These are phyloP conservation scores for Dichomitus squalens DNA, from an alignment of 1,284 basidiomycete genomes.

Conservation along the genomic window DNA sequence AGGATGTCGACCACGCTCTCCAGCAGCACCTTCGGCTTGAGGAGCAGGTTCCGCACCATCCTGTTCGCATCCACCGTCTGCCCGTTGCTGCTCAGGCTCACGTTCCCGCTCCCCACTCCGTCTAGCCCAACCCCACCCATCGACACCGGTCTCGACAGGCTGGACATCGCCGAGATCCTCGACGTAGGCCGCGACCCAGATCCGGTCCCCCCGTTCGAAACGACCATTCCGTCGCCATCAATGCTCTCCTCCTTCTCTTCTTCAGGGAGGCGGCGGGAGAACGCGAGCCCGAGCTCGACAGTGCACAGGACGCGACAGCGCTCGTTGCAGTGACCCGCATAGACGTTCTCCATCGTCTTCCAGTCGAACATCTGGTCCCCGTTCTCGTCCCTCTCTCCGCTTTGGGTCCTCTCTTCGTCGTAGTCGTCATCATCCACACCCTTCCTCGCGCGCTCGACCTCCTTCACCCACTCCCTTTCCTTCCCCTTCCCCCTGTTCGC, in stretches of 20 bases:
- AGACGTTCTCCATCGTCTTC: slow-evolving; percentile 38
- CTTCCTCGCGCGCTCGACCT: slow-evolving; percentile 18
- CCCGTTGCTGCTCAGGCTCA: slow-evolving; percentile 5
- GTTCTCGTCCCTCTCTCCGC: background rate
- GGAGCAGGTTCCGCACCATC: slow-evolving; percentile 32
- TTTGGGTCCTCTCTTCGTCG: background rate
- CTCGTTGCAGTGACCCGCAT: slow-evolving; percentile 34
- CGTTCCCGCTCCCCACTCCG: slow-evolving; percentile 6
- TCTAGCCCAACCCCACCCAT: slow-evolving; percentile 13
- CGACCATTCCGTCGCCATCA: slow-evolving; percentile 21
- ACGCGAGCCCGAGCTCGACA: slow-evolving; percentile 38
- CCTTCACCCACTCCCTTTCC: slow-evolving; percentile 24
- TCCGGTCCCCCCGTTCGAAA: background rate
- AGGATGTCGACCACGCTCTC: slow-evolving; percentile 38
- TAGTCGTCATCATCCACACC: slow-evolving; percentile 2
- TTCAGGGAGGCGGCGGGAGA: slow-evolving; percentile 26
- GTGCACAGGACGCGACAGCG: slow-evolving; percentile 37
- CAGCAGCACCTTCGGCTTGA: slow-evolving; percentile 41
- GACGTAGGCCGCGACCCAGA: slow-evolving; percentile 4
- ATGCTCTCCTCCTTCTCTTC: slow-evolving; percentile 17
- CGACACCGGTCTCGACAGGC: slow-evolving; percentile 8
- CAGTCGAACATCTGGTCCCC: slow-evolving; percentile 31
- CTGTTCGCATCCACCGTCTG: slow-evolving; percentile 13
- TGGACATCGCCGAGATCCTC: slow-evolving; percentile 1
- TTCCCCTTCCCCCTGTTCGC: slow-evolving; percentile 14